These are phyloP conservation scores for Clavulina sp. DNA, from an alignment of 768 basidiomycete species.

Conservation along the genomic window DNA sequence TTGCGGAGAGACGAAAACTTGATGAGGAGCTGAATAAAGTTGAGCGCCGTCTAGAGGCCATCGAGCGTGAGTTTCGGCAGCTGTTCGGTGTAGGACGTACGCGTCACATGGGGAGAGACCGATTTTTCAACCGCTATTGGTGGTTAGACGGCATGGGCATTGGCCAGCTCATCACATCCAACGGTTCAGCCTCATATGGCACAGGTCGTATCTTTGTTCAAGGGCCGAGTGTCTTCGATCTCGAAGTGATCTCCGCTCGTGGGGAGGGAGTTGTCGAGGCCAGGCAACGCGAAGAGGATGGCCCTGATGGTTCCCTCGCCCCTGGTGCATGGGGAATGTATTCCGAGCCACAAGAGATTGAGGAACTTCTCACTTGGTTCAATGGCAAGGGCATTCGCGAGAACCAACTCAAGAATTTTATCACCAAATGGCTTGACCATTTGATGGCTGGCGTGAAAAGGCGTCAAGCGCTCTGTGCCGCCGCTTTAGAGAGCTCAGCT, in stretches of 20 bases:
- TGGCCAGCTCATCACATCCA: slow-evolving; percentile 57
- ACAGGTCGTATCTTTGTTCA: slow-evolving; percentile 86
- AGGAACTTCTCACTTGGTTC: slow-evolving; percentile 73
- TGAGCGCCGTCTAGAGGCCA: slow-evolving; percentile 62
- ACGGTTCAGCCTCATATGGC: slow-evolving; percentile 66
- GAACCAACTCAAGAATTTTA: slow-evolving; percentile 50
- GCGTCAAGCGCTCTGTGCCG: slow-evolving; percentile 45
- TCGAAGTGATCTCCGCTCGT: slow-evolving; percentile 46
- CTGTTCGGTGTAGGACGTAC: slow-evolving; percentile 69
- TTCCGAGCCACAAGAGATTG: slow-evolving; percentile 76
- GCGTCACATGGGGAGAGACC: slow-evolving; percentile 76
- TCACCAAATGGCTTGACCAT: slow-evolving; percentile 75
- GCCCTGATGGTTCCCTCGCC: slow-evolving; percentile 49
- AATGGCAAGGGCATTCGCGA: slow-evolving; percentile 87
- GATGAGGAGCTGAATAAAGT: slow-evolving; percentile 79
- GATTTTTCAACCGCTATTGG: slow-evolving; percentile 93
- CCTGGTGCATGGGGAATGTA: slow-evolving; percentile 85
- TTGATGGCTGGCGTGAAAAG: slow-evolving; percentile 63
- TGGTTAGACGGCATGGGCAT: slow-evolving; percentile 97
- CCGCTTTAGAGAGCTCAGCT: neutral
- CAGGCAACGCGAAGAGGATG: slow-evolving; percentile 63
- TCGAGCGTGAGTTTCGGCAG: slow-evolving; percentile 90
- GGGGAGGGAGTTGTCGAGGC: slow-evolving; percentile 36
- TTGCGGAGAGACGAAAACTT: slow-evolving; percentile 66
- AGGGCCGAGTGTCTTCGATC: slow-evolving; percentile 71